Conservation (phyloP, 2,329 filamentous ascomycete genomes). For the Zymoseptoria brevis region DNA sequence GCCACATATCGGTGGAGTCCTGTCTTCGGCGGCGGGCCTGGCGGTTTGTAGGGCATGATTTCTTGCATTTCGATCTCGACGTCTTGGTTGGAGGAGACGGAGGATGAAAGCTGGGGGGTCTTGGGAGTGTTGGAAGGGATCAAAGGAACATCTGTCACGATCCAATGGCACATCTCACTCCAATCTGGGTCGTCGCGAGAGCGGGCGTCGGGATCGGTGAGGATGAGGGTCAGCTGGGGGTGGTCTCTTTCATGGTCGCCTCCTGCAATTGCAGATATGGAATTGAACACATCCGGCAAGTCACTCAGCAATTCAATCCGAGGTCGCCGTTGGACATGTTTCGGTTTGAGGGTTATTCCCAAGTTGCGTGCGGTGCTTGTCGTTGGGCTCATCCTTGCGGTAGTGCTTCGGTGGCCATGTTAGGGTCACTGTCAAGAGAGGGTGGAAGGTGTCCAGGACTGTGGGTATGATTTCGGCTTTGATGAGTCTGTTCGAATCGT, state of each 20-base stretch:
- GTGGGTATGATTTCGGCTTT: constrained; percentile 29
- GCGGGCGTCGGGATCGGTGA: constrained; percentile 54
- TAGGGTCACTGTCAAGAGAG: constrained; percentile 44
- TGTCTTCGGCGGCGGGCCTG: constrained; percentile 48
- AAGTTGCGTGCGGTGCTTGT: constrained; percentile 38
- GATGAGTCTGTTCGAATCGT: constrained; percentile 16
- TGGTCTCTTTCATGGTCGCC: background rate
- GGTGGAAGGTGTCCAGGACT: constrained; percentile 53
- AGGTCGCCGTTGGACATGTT: constrained; percentile 36
- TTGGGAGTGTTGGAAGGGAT: background rate
- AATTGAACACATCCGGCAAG: constrained; percentile 5
- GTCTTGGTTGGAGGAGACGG: background rate
- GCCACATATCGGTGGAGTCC: constrained; percentile 53
- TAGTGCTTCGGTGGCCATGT: constrained; percentile 29
- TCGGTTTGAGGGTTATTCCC: constrained; percentile 49
- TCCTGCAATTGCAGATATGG: background rate
- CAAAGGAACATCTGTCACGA: constrained; percentile 33
- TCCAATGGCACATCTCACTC: constrained; percentile 53
- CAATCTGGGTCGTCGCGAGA: constrained; percentile 46
- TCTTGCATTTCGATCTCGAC: constrained; percentile 25
- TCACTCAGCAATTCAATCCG: constrained; percentile 25
- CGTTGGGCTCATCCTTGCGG: background rate
- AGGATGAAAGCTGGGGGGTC: background rate
- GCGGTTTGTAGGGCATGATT: constrained; percentile 45
- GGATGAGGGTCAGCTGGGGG: constrained; percentile 34